These are phyloP conservation scores for Sarocladium kiliense DNA, from an alignment of 2,329 filamentous ascomycete genomes.

Conservation along the genomic window DNA sequence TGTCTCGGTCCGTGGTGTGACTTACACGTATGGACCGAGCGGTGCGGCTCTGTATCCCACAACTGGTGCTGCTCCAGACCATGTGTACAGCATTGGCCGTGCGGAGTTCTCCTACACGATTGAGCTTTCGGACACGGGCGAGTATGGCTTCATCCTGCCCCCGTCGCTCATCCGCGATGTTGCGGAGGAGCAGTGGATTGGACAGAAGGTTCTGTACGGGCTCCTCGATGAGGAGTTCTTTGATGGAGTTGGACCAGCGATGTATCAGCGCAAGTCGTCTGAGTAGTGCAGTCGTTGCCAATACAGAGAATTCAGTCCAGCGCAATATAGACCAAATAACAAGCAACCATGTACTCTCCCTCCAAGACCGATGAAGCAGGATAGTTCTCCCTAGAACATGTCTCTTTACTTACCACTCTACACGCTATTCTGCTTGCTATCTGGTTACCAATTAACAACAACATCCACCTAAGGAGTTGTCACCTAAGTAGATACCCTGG, in stretches of 20 bases:
- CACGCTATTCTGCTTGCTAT: too few relatives aligned
- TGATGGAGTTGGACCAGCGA: conserved; percentile 21
- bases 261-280: not conserved
- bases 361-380: too few relatives aligned
- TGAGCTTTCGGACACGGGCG: conserved; percentile 27
- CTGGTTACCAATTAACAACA: too few relatives aligned
- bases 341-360: too few relatives aligned
- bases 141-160: conserved; percentile 32
- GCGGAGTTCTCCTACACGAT: conserved; percentile 34
- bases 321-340: too few relatives aligned
- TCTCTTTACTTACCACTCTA: too few relatives aligned
- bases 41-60: conserved; percentile 32
- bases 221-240: conserved; percentile 29
- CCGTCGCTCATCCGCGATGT: conserved; percentile 30
- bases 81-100: conserved; percentile 18
- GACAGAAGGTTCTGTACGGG: conserved; percentile 26
- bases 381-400: too few relatives aligned
- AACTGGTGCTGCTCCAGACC: conserved; percentile 25
- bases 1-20: conserved; percentile 22
- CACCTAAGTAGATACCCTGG: too few relatives aligned
- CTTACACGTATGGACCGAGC: conserved; percentile 30
- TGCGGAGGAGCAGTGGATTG: conserved; percentile 29
- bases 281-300: too few relatives aligned
- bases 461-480: too few relatives aligned
- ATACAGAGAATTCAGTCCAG: too few relatives aligned